These are phyloP conservation scores for Sicyos edulis DNA, from an alignment of 306 rosid genomes.

Conservation along the genomic window DNA sequence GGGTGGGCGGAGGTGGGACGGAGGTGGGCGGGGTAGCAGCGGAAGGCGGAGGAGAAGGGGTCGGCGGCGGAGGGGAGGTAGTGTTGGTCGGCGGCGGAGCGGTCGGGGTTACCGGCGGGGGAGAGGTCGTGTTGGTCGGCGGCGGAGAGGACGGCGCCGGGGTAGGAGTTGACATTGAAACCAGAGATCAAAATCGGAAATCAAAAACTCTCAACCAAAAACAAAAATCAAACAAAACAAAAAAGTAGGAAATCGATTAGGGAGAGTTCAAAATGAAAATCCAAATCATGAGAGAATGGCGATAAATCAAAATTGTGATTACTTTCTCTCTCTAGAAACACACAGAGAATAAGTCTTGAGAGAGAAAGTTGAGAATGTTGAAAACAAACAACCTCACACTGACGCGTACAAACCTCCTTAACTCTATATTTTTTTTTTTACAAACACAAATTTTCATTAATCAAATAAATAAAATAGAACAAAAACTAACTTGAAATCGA, in stretches of 20 bases:
- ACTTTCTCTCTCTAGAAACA: conserved; percentile 30
- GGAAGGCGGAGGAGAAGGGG: too few relatives aligned
- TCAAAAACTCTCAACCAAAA: not conserved
- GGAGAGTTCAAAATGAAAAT: not conserved
- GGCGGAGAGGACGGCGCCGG: conserved; percentile 41
- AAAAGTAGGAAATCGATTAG: not conserved
- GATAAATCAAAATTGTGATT: not conserved
- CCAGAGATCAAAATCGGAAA: not conserved
- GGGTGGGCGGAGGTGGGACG: conserved; percentile 32
- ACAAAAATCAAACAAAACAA: not conserved
- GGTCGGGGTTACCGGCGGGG: conserved; percentile 22
- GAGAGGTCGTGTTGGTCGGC: conserved; percentile 27
- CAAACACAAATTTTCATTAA: too few relatives aligned
- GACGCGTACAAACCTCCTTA: conserved; percentile 3
- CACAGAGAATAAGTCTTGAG: conserved; percentile 19
- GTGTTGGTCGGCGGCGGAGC: too few relatives aligned
- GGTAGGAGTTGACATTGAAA: conserved; percentile 46
- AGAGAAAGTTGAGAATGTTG: not conserved
- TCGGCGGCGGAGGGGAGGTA: too few relatives aligned
- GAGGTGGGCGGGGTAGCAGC: conserved; percentile 9
- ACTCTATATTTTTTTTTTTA: too few relatives aligned
- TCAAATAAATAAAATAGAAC: too few relatives aligned
- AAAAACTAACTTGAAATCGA: too few relatives aligned
- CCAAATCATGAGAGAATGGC: not conserved
- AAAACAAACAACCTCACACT: not conserved